Evolutionary conservation across 345 rosid species (phyloP), one percentile per base, ranked within the genome.

Genomic region (Melaleuca alternifolia): DNA sequence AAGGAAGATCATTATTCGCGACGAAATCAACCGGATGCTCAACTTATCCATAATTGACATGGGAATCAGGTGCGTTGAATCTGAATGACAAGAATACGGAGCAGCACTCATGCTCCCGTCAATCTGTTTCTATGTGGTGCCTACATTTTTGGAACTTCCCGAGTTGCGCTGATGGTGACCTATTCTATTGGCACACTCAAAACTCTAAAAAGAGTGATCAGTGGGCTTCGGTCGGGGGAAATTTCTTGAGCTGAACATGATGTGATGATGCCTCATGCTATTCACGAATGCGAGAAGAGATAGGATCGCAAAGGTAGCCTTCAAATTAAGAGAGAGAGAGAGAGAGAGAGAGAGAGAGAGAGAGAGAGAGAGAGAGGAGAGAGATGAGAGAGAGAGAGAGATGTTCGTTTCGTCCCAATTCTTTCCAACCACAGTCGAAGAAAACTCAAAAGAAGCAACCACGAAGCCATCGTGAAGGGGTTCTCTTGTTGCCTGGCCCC

Each of bases 11-110:
- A 30, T 62, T 30, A 62, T 62, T 7, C 1, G 0, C 1, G 21
- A 14, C 20, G 41, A 62, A 28, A 28, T 62, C 7, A 62, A 62
- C 76, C 5, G 4, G 13, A 1, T 59, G 71, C 33, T 59, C 5
- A 59, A 59, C 13, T 6, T n/a, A n/a, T n/a, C 71, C 71, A 12
- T 59, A n/a, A 30, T n/a, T 14, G 28, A n/a, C n/a, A 5, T 11
- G 71, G 26, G 33, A 26, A 59, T n/a, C 8, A 6, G 2, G n/a
- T 59, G n/a, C n/a, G 71, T n/a, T 59, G 33, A 59, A 59, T n/a
- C 0, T 2, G 4, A 0, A 59, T n/a, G n/a, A 59, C n/a, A 11
- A 59, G 33, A n/a, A n/a, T 57, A 57, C 11, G 7, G 1, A 59
- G 12, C 11, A 12, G 33, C 16, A 59, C 33, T 59, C 33, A 59